Conservation (phyloP, 2,329 filamentous ascomycete genomes). For the Cryphonectria radicalis region DNA sequence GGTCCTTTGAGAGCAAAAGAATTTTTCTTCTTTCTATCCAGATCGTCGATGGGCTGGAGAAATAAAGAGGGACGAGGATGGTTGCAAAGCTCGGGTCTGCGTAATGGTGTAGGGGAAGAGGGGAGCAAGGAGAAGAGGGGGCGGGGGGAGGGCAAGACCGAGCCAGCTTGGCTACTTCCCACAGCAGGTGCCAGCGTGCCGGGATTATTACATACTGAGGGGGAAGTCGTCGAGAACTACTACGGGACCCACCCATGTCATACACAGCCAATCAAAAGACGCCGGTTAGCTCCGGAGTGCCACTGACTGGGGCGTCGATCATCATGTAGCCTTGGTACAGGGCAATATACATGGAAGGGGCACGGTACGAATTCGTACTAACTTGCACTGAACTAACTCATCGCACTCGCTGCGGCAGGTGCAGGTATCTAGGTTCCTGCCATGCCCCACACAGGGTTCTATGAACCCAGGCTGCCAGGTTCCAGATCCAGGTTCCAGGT, state of each 20-base stretch:
- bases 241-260: background rate
- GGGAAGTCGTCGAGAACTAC: conserved; percentile 5
- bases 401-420: background rate
- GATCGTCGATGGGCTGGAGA: background rate
- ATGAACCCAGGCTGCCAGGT: background rate
- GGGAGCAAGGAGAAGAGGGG: background rate
- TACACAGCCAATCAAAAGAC: conserved; percentile 5
- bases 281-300: conserved; percentile 13
- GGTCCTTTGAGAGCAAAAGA: background rate
- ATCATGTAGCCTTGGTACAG: background rate
- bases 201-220: background rate
- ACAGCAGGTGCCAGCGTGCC: background rate
- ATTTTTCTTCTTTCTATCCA: background rate
- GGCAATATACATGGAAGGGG: background rate
- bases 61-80: background rate
- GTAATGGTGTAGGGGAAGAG: background rate
- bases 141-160: background rate
- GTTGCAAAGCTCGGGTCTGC: background rate
- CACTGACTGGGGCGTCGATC: background rate
- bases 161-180: background rate
- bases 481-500: conserved; percentile 2
- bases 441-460: background rate
- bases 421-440: background rate
- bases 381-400: background rate
- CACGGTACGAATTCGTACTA: background rate